These are phyloP conservation scores for Botrytis byssoidea DNA, from an alignment of 2,329 filamentous ascomycete genomes.

Conservation along the genomic window DNA sequence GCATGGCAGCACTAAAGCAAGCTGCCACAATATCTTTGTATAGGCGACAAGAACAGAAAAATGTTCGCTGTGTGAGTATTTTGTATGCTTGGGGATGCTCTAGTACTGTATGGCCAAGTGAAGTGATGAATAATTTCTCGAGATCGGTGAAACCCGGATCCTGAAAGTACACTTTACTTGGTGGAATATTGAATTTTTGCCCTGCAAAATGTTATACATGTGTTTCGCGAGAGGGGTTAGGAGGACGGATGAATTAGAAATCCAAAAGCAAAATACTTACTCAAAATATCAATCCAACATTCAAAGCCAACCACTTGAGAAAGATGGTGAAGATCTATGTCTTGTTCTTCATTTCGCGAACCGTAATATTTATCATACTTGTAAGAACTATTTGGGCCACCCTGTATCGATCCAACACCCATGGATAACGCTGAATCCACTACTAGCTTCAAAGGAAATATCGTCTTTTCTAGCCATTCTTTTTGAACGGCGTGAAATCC, in stretches of 20 bases:
- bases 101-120: conserved; percentile 1
- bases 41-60: not conserved
- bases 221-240: not conserved
- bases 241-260: not conserved
- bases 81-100: not conserved
- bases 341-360: not conserved
- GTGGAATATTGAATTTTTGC: not conserved
- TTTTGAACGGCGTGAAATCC: not conserved
- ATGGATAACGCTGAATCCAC: not conserved
- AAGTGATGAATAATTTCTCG: not conserved
- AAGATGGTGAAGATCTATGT: not conserved
- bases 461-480: not conserved
- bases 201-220: not conserved
- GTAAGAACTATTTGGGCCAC: not conserved
- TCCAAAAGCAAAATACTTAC: not conserved
- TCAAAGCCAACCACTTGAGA: not conserved
- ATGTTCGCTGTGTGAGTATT: not conserved
- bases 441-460: not conserved
- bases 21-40: not conserved
- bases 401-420: not conserved
- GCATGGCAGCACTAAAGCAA: not conserved
- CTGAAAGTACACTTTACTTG: not conserved
- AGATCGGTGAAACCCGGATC: not conserved
- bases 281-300: not conserved
- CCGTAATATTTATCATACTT: not conserved